A percentile compares a stretch with the other conserved stretches of the same genome.
Evolutionary conservation across 1,284 basidiomycete species (phyloP).

Genomic region (Neonothopanus nambi): DNA sequence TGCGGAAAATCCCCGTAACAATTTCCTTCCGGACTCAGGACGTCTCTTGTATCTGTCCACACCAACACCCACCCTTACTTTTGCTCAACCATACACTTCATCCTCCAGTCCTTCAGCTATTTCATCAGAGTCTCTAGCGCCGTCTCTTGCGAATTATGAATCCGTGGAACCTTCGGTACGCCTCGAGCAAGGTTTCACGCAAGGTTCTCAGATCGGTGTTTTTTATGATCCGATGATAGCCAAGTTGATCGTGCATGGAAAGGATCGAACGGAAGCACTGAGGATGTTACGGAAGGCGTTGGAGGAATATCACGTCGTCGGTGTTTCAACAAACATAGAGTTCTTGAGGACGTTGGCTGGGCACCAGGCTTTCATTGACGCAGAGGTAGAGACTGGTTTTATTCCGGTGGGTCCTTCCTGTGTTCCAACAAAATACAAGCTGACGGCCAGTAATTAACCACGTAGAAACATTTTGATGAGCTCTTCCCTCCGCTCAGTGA

Average conservation of each 20-base stretch:
- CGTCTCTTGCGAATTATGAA: conserved; percentile 39
- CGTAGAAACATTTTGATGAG: conserved; percentile 76
- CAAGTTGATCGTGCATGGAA: conserved; percentile 89
- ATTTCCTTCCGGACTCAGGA: conserved; percentile 92
- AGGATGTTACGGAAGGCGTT: conserved; percentile 78
- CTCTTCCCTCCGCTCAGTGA: conserved; percentile 67
- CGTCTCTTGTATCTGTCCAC: conserved; percentile 79
- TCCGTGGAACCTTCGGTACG: conserved; percentile 65
- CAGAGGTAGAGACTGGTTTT: conserved; percentile 92
- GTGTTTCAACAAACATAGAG: conserved; percentile 89
- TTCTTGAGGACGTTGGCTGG: conserved; percentile 81
- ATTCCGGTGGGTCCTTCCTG: conserved; percentile 58
- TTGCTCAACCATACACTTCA: conserved; percentile 48
- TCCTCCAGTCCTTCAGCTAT: conserved; percentile 25
- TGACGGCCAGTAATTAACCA: neutral
- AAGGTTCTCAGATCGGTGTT: conserved; percentile 87
- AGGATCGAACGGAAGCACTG: conserved; percentile 85
- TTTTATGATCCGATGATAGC: conserved; percentile 96
- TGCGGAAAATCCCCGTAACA: conserved; percentile 91
- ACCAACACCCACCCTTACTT: conserved; percentile 64
- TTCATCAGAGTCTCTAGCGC: conserved; percentile 30
- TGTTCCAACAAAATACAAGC: neutral
- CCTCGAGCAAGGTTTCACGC: conserved; percentile 88
- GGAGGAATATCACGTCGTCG: conserved; percentile 88
- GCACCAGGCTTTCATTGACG: conserved; percentile 75